Base-by-base conservation (phyloP, 2,329 filamentous ascomycete genomes). In the Colletotrichum lentis region DNA sequence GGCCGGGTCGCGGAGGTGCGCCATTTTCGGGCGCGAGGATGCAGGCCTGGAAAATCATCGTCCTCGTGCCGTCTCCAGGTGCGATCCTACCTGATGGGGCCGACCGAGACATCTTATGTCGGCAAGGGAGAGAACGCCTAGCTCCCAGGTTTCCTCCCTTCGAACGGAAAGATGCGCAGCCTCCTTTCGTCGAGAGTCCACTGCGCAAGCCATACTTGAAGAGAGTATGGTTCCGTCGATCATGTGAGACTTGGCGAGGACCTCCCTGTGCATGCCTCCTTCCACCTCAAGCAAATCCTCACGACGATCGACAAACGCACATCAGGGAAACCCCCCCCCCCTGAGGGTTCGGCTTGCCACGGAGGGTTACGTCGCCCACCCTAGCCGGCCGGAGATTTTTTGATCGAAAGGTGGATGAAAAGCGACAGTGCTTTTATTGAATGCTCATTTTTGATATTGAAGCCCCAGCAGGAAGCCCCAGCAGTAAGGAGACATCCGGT, bases 231-330 rank as follows among this genome's bases (percentile, higher is more conserved):
- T 18, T 39, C 39, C 31, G 39, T 24, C 44, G 18, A 60, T 64
- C 35, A 35, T 20, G 54, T 37, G 35, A 18, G 41, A 43, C 46
- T 44, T 54, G 47, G 47, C 47, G 58, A 46, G 39, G 62, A 37
- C 12, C 31, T 69, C 66, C 66, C 66, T 69, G 62, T 61, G 55
- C 62, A 66, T 66, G 50, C 54, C 56, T 66, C 18, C 50, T 63
- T 66, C 18, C 58, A 46, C 31, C 50, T 47, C 11, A 20, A 39
- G 43, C 55, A 37, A 47, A n/a, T 44, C 10, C 16, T 44, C n/a
- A 24, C 14, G 11, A 39, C 3, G 22, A 37, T 14, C 14, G 53
- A n/a, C 3, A 59, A 35, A 47, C 18, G 35, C 20, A 24, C n/a
- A 20, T 8, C 16, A 8, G 27, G 7, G 27, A 8, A 10, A n/a